Conservation (phyloP, 2,329 filamentous ascomycete genomes). For the Calonectria hongkongensis region DNA sequence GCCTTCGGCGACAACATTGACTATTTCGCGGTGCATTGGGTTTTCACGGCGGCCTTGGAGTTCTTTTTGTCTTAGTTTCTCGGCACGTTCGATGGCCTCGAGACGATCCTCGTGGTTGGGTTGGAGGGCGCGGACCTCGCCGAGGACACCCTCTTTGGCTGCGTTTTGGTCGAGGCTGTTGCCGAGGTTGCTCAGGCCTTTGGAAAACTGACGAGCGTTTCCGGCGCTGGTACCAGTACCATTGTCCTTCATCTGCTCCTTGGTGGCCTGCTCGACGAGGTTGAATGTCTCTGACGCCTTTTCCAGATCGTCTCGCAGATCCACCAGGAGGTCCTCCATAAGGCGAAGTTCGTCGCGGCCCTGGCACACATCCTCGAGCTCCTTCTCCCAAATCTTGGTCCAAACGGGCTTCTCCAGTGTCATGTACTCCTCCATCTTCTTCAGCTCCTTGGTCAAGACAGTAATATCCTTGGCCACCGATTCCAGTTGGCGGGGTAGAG, state of each 20-base stretch:
- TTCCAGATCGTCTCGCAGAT: conserved; percentile 95
- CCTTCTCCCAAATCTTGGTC: conserved; percentile 99
- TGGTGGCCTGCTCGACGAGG: conserved; percentile 97
- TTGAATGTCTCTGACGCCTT: conserved; percentile 96
- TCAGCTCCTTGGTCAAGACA: conserved; percentile 87
- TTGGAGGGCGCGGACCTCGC: conserved; percentile 93
- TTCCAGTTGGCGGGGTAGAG: conserved; percentile 92
- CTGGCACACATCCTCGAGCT: conserved; percentile 95
- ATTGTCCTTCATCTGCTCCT: conserved; percentile 91
- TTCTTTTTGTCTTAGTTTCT: conserved; percentile 92
- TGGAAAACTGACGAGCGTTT: conserved; percentile 74
- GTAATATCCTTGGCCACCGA: conserved; percentile 91
- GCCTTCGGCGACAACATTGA: conserved; percentile 89
- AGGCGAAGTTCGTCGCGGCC: conserved; percentile 95
- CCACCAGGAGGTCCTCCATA: conserved; percentile 95
- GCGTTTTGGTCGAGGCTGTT: conserved; percentile 81
- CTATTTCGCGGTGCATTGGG: conserved; percentile 88
- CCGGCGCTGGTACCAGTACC: conserved; percentile 70
- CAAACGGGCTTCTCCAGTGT: conserved; percentile 94
- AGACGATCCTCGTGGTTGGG: conserved; percentile 95
- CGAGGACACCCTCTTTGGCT: conserved; percentile 93
- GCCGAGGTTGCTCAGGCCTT: conserved; percentile 72
- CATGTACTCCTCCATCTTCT: conserved; percentile 95
- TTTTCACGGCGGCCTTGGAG: conserved; percentile 85
- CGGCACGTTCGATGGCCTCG: conserved; percentile 97